These are phyloP conservation scores for Nadsonia commutata DNA, from an alignment of 1,139 yeast species.

Conservation along the genomic window DNA sequence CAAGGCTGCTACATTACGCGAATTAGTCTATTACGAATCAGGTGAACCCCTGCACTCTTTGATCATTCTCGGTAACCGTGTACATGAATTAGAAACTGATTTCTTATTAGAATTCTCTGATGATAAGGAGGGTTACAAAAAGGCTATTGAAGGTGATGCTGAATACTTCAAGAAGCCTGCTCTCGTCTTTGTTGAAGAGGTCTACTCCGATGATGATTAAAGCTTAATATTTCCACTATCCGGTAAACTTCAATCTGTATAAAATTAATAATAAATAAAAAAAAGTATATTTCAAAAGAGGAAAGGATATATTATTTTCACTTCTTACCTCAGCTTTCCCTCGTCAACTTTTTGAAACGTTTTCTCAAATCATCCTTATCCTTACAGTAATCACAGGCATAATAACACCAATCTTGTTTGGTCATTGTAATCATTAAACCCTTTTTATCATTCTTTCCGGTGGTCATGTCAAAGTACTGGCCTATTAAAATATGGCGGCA, in stretches of 20 bases:
- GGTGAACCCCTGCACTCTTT: slow-evolving; percentile 93
- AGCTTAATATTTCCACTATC: not conserved
- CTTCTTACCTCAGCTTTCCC: slow-evolving; percentile 1
- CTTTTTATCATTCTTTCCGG: slow-evolving; percentile 1
- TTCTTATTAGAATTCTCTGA: slow-evolving; percentile 66
- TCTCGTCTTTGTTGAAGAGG: slow-evolving; percentile 8
- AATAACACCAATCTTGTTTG: slow-evolving; percentile 17
- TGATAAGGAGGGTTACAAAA: slow-evolving; percentile 31
- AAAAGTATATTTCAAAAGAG: no score
- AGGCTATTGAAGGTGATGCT: slow-evolving; percentile 53
- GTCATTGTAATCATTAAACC: no score
- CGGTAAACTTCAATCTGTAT: not conserved
- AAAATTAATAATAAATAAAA: no score
- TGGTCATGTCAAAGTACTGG: slow-evolving; percentile 46
- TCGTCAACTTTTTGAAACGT: slow-evolving; percentile 1
- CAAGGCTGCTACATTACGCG: slow-evolving; percentile 67
- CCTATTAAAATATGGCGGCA: slow-evolving; percentile 70
- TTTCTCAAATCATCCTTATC: slow-evolving; percentile 9
- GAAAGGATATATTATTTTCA: no score
- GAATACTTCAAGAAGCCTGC: slow-evolving; percentile 42
- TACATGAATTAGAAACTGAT: slow-evolving; percentile 85
- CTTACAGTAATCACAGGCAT: slow-evolving; percentile 23
- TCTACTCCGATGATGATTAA: slow-evolving; percentile 9
- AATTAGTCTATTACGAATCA: slow-evolving; percentile 62
- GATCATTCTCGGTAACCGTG: slow-evolving; percentile 81